Conservation (phyloP, 1,284 basidiomycete species). For the Waitea zeae region DNA sequence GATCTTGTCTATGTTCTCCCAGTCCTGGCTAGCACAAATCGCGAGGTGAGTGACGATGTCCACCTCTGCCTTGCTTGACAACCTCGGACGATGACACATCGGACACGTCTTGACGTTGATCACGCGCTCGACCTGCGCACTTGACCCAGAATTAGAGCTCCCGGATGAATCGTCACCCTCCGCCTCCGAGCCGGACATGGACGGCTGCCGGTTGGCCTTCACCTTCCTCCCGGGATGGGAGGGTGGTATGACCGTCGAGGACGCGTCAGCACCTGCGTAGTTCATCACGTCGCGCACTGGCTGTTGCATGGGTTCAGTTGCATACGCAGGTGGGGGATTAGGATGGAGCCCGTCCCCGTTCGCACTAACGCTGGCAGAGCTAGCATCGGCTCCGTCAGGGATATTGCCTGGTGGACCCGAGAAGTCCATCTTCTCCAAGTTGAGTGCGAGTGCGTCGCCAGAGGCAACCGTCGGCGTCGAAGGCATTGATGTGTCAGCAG, state of each 20-base stretch:
- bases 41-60: constrained; percentile 92
- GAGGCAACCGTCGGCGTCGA: constrained; percentile 27
- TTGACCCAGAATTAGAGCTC: constrained; percentile 8
- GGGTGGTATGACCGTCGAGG: constrained; percentile 3
- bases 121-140: constrained; percentile 57
- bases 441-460: constrained; percentile 19
- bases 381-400: no score
- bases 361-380: neutral
- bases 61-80: constrained; percentile 77
- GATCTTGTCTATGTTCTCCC: constrained; percentile 77
- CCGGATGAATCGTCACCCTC: constrained; percentile 19
- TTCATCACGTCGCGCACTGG: constrained; percentile 15
- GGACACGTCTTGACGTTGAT: constrained; percentile 94
- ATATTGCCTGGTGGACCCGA: constrained; percentile 28
- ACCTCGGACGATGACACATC: constrained; percentile 75
- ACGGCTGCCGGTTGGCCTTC: constrained; percentile 11
- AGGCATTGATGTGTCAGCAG: constrained; percentile 18
- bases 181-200: constrained; percentile 21
- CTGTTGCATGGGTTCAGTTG: constrained; percentile 27
- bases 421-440: constrained; percentile 46
- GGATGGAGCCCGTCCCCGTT: constrained; percentile 10
- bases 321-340: constrained; percentile 11
- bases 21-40: constrained; percentile 86
- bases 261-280: constrained; percentile 6
- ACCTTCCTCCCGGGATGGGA: neutral